Evolutionary conservation across 2,329 filamentous ascomycete species (phyloP), one percentile per base, ranked within the genome.

Genomic region (Nannizzia gypsea): DNA sequence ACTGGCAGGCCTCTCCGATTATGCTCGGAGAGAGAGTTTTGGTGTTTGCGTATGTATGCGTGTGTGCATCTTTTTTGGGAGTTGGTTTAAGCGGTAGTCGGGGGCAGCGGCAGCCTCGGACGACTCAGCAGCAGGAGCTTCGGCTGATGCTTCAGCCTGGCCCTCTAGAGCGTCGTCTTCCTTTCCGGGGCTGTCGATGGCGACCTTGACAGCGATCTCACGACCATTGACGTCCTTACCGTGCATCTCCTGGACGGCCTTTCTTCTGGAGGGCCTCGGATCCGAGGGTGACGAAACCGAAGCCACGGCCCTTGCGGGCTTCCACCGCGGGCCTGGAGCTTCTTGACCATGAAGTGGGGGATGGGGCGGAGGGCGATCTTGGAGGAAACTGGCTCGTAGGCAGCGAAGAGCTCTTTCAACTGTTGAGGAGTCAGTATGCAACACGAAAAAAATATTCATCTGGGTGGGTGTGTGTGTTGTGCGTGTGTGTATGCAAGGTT

Each of bases 341-440:
- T 99, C 87, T 96, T 96, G 79, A 99, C 93, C 93, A 99, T 99
- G 82, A 97, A 99, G 71, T 92, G 91, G 68, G 93, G 93, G 68
- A 99, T 99, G 58, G 93, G 93, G 70, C 93, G 92, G 68, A 99
- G 89, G 67, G 93, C 93, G 72, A 99, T 97, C 85, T 97, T 99
- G 76, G 93, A 92, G 66, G 90, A 95, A 68, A 87, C 87, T 63
- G 93, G 93, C 73, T 90, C 83, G 81, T 96, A 99, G 64, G 85
- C 89, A 71, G 84, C 82, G 79, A 99, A 99, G 71, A 99, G 89
- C 76, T 99, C 92, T 80, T 96, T 91, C 73, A 99, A 90, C 93
- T 97, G 64, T 46, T 20, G 6, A 24, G 28, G 26, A 9, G 17
- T 42, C 11, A 56, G 28, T 38, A n/a, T 46, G 13, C 31, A 11